phyloP scores from a whole-genome alignment of 108 stramenopile genomes.

The Cylindrotheca fusiformis region DNA sequence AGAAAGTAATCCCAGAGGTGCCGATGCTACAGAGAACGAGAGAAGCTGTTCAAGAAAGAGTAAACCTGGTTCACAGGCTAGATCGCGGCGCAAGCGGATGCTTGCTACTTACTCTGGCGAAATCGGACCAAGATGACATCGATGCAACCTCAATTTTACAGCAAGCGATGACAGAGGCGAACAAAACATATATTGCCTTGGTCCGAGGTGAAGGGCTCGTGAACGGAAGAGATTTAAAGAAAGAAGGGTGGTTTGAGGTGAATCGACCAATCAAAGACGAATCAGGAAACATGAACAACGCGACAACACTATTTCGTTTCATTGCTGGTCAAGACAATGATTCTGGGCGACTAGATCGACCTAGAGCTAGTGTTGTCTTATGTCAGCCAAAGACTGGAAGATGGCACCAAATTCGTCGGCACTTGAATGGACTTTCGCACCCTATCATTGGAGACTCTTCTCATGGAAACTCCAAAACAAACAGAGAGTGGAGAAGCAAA shows the following conservation, averaged over 20 bases:
- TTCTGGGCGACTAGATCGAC: slow-evolving; percentile 34
- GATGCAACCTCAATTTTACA: slow-evolving; percentile 46
- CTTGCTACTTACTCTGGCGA: slow-evolving; percentile 57
- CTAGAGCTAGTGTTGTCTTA: slow-evolving; percentile 67
- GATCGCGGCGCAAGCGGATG: slow-evolving; percentile 79
- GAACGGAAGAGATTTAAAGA: slow-evolving; percentile 56
- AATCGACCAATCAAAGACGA: slow-evolving; percentile 75
- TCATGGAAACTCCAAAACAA: slow-evolving; percentile 65
- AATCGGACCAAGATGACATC: slow-evolving; percentile 31
- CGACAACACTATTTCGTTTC: slow-evolving; percentile 69
- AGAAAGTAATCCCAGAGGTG: slow-evolving; percentile 6
- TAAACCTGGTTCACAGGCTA: slow-evolving; percentile 82
- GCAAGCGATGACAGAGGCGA: slow-evolving; percentile 48
- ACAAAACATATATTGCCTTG: slow-evolving; percentile 83
- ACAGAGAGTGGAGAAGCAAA: slow-evolving; percentile 64
- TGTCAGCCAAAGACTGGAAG: slow-evolving; percentile 75
- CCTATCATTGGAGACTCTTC: slow-evolving; percentile 83
- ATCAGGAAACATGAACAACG: slow-evolving; percentile 56
- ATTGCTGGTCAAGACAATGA: slow-evolving; percentile 61
- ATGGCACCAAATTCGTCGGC: slow-evolving; percentile 88
- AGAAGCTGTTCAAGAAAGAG: slow-evolving; percentile 33
- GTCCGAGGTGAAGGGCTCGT: slow-evolving; percentile 81
- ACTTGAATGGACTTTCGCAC: slow-evolving; percentile 79
- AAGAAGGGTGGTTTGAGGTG: slow-evolving; percentile 71
- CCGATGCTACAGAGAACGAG: slow-evolving; percentile 54